A percentile compares a stretch with the other conserved stretches of the same genome.
phyloP scores from a whole-genome alignment of 2,329 filamentous ascomycete species.

The Xylaria digitata region DNA sequence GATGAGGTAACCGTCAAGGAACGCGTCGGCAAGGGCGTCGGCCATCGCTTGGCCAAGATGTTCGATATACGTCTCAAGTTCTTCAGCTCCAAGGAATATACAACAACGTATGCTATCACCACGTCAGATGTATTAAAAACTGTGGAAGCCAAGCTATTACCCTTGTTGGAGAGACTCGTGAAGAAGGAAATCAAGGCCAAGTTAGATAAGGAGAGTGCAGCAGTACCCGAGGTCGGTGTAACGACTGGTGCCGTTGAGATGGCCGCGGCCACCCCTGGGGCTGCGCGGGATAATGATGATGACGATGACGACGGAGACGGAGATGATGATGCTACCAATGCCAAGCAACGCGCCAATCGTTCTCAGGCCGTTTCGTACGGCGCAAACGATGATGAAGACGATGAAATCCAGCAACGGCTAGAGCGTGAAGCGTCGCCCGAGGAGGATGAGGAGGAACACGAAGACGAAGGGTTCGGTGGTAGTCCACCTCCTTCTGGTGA shows the following conservation, averaged over 20 bases:
- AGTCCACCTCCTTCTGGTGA: slow-evolving; percentile 57
- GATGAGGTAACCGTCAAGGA: slow-evolving; percentile 86
- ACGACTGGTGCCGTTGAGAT: slow-evolving; percentile 65
- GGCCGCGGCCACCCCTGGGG: slow-evolving; percentile 54
- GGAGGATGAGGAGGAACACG: slow-evolving; percentile 68
- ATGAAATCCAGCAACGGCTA: slow-evolving; percentile 74
- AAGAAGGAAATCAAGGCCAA: slow-evolving; percentile 88
- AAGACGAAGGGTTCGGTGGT: slow-evolving; percentile 64
- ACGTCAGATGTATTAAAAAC: slow-evolving; percentile 80
- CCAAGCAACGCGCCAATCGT: slow-evolving; percentile 80
- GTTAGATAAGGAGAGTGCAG: slow-evolving; percentile 70
- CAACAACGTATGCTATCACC: slow-evolving; percentile 83
- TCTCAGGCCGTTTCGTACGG: slow-evolving; percentile 88
- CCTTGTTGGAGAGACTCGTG: slow-evolving; percentile 75
- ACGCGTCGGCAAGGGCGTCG: slow-evolving; percentile 76
- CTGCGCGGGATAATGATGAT: slow-evolving; percentile 64
- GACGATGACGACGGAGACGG: slow-evolving; percentile 80
- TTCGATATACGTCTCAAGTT: slow-evolving; percentile 86
- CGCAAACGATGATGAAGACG: slow-evolving; percentile 91
- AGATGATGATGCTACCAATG: slow-evolving; percentile 80
- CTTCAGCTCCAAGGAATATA: slow-evolving; percentile 87
- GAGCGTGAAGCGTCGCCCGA: slow-evolving; percentile 68
- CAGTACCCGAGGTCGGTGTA: slow-evolving; percentile 78
- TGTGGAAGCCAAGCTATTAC: slow-evolving; percentile 84
- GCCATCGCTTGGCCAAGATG: slow-evolving; percentile 79